Base-by-base conservation (phyloP, 441 rosid species). In the Bruguiera hainesii region DNA sequence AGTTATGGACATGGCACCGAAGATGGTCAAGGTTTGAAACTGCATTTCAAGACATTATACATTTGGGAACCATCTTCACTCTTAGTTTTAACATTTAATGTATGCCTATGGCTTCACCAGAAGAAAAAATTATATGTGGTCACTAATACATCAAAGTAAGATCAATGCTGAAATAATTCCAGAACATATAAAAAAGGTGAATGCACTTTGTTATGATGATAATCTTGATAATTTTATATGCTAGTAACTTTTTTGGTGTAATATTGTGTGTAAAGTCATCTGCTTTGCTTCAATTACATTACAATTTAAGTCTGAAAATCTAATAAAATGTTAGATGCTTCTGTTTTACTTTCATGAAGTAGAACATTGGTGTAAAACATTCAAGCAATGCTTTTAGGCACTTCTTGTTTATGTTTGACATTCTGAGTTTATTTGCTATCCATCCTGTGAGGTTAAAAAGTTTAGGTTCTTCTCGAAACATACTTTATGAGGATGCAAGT, bases 401-500 rank as follows among this genome's bases (percentile, higher is more conserved):
- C 3, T 16, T 37, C 1, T 33, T 10, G 23, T 48, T 42, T 53
- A 28, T n/a, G 42, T 25, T 23, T 5, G 18, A 60, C 16, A 58
- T 60, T 59, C 64, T n/a, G 33, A 21, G 25, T 26, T 35, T 30
- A 35, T 20, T 29, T 49, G 42, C 37, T 55, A 46, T n/a, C 0
- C 62, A 19, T 62, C 15, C n/a, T 62, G 8, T 33, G 3, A 48
- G n/a, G 25, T 20, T 35, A 23, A 58, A 26, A 56, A 7, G 13
- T 58, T 23, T 20, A 64, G 29, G 11, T 71, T 29, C 26, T 65
- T 64, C 16, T 6, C 20, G 42, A 42, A 11, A 29, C 37, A 13
- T 66, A 29, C n/a, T 29, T n/a, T 35, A 33, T 51, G 60, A 25
- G 56, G 21, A 58, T 71, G 56, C 63, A 48, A 57, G 60, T 55